Evolutionary conservation across 2,329 filamentous ascomycete species (phyloP).

Genomic region (Orbilia ellipsospora): DNA sequence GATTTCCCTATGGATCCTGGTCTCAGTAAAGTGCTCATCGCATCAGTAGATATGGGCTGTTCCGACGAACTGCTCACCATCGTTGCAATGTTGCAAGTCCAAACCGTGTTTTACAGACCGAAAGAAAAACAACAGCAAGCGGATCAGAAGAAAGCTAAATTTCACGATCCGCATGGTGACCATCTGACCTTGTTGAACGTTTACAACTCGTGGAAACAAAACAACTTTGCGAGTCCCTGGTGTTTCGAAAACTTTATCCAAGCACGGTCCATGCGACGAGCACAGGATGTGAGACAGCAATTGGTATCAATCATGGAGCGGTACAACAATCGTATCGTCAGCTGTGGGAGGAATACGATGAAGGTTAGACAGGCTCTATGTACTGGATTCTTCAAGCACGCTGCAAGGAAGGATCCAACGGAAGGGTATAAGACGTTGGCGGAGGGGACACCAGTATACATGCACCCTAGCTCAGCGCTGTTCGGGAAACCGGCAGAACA

Average conservation of each 20-base stretch:
- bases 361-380: slow-evolving; percentile 90
- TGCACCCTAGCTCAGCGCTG: slow-evolving; percentile 89
- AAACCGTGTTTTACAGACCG: slow-evolving; percentile 90
- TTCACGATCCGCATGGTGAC: slow-evolving; percentile 93
- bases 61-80: slow-evolving; percentile 95
- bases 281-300: slow-evolving; percentile 91
- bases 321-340: slow-evolving; percentile 82
- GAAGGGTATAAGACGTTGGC: slow-evolving; percentile 98
- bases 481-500: slow-evolving; percentile 97
- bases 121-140: slow-evolving; percentile 97
- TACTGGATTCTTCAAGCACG: slow-evolving; percentile 93
- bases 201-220: slow-evolving; percentile 95
- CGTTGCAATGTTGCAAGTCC: slow-evolving; percentile 90
- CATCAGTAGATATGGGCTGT: slow-evolving; percentile 85
- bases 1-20: slow-evolving; percentile 98
- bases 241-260: slow-evolving; percentile 99
- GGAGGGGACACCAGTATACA: slow-evolving; percentile 91
- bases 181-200: slow-evolving; percentile 96
- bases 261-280: slow-evolving; percentile 85
- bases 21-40: slow-evolving; percentile 88
- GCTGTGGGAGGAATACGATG: slow-evolving; percentile 86
- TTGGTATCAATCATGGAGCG: slow-evolving; percentile 93
- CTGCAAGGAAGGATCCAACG: slow-evolving; percentile 91
- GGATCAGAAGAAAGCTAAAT: slow-evolving; percentile 97
- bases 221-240: slow-evolving; percentile 85